Conservation (phyloP, 192 early-diverging fungal genomes). For the Powellomyces hirtus region DNA sequence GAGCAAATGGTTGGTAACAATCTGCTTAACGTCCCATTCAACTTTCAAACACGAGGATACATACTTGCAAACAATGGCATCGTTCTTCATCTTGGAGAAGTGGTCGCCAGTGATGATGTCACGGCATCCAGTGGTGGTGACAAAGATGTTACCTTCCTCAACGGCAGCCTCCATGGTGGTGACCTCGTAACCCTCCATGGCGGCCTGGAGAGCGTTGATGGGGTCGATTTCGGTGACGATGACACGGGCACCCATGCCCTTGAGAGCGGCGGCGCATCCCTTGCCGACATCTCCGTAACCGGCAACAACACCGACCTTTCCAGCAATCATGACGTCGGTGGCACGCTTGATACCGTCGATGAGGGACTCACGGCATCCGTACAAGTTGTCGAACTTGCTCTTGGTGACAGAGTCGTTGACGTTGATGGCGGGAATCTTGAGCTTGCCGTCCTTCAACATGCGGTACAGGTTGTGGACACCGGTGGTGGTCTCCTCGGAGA, state of each 20-base stretch:
- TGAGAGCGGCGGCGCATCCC: constrained; percentile 96
- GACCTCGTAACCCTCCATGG: constrained; percentile 99
- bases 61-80: constrained; percentile 94
- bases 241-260: constrained; percentile 98
- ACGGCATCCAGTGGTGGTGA: constrained; percentile 98
- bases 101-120: constrained; percentile 95
- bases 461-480: constrained; percentile 99
- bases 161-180: constrained; percentile 98
- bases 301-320: constrained; percentile 96
- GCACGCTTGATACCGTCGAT: constrained; percentile 99
- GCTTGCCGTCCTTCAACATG: constrained; percentile 94
- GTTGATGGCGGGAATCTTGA: constrained; percentile 99
- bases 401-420: constrained; percentile 99
- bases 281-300: constrained; percentile 99
- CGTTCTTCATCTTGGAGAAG: constrained; percentile 94
- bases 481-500: constrained; percentile 99
- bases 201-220: constrained; percentile 99
- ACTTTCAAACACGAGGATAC: neutral
- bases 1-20: neutral
- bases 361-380: constrained; percentile 99
- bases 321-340: constrained; percentile 99
- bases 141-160: constrained; percentile 92
- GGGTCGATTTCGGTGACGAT: constrained; percentile 98
- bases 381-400: constrained; percentile 99
- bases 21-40: neutral